Base-by-base conservation (phyloP, 208 protist genomes). In the Trypanosoma grayi region DNA sequence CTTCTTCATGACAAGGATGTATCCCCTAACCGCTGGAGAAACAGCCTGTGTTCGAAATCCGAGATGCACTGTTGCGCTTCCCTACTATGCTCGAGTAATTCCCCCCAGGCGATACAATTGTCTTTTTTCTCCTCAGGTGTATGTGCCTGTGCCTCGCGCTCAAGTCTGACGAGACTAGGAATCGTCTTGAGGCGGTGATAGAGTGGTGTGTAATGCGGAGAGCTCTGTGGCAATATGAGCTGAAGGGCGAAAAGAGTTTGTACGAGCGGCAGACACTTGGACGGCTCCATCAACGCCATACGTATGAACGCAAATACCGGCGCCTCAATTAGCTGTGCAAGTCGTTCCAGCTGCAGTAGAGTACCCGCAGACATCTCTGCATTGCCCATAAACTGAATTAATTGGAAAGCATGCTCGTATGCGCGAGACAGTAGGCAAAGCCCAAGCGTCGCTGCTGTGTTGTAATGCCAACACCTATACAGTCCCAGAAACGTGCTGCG, bases 261-360 rank as follows among this genome's bases (percentile, higher is more conserved):
- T 43, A 98, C 75, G 3, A 99, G 65, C 55, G 81, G 79, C 6
- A 87, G 75, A 67, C 94, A 84, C 18, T 77, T 57, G 0, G 77
- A 66, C 1, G 92, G 93, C 36, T 95, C 81, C 36, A 98, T 74
- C 44, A 99, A 70, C 14, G 93, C 83, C 31, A 98, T 73, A 2
- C 98, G 70, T 25, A 98, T 55, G 60, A 85, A 85, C 0, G 95
- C 83, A 72, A 99, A 99, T 22, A 96, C 84, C 2, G 97, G 95
- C 22, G 92, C 91, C 65, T 99, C 98, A 28, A 99, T 60, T 43
- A 99, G 75, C 63, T 98, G 92, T n/a, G 98, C 84, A 13, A 99
- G 83, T 52, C 96, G 89, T 72, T 99, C 97, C 20, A 99, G 67
- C 66, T 99, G 91, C 20, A 98, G 66, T 47, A 98, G 87, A 30